Conservation (phyloP, 208 protist species). For the Acanthamoeba rhysodes region DNA sequence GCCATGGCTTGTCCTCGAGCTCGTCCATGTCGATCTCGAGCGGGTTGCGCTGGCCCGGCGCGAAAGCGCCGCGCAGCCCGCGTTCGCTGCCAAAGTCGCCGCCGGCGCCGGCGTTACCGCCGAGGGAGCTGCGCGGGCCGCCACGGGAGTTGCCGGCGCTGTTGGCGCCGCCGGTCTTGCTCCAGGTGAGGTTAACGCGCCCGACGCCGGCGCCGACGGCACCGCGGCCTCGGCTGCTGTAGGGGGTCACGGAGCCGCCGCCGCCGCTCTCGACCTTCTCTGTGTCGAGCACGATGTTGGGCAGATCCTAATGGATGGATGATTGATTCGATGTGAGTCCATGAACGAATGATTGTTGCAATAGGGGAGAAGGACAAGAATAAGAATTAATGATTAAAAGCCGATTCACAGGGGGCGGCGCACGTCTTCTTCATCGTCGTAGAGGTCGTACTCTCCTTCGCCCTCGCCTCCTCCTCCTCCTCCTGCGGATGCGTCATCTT, state of each 20-base stretch:
- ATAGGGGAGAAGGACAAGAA: not conserved
- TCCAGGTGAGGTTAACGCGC: constrained; percentile 70
- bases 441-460: not conserved
- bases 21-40: constrained; percentile 75
- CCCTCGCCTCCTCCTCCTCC: not conserved
- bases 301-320: constrained; percentile 14
- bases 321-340: too few relatives aligned
- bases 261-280: constrained; percentile 11
- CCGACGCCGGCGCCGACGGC: constrained; percentile 1
- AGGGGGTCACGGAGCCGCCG: not conserved
- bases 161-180: not conserved
- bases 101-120: too few relatives aligned
- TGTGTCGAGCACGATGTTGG: constrained; percentile 60
- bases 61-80: not conserved
- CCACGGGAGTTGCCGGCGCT: not conserved
- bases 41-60: constrained; percentile 4
- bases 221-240: not conserved
- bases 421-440: constrained; percentile 64
- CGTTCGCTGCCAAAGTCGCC: not conserved
- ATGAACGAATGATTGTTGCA: not conserved
- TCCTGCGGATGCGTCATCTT: not conserved
- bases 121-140: too few relatives aligned
- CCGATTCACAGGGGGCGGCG: not conserved
- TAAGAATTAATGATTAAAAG: not conserved
- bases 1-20: constrained; percentile 77